These are phyloP conservation scores for Colletotrichum limetticola DNA, from an alignment of 2,329 filamentous ascomycete species.

Conservation along the genomic window DNA sequence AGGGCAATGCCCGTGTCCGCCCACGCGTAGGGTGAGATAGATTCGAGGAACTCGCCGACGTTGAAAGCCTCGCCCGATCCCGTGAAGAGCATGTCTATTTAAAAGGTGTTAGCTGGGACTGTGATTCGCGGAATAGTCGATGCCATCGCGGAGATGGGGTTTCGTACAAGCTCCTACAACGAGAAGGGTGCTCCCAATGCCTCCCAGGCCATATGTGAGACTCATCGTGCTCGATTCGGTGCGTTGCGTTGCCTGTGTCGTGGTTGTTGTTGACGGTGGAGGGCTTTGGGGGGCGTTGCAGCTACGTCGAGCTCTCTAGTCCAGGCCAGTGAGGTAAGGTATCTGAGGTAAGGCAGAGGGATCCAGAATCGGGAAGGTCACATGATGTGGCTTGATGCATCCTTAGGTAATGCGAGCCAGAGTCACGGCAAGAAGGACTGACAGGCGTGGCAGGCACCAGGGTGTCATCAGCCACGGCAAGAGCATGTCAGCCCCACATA, in stretches of 20 bases:
- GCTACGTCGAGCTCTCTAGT: slow-evolving; percentile 35
- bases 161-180: slow-evolving; percentile 83
- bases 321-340: slow-evolving; percentile 28
- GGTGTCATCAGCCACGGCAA: slow-evolving; percentile 5
- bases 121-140: slow-evolving; percentile 8
- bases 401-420: slow-evolving; percentile 15
- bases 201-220: slow-evolving; percentile 76
- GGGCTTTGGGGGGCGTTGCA: slow-evolving; percentile 29
- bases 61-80: slow-evolving; percentile 97
- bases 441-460: not conserved
- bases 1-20: slow-evolving; percentile 89
- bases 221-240: slow-evolving; percentile 66
- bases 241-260: slow-evolving; percentile 35
- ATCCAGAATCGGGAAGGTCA: slow-evolving; percentile 46
- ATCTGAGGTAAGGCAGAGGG: slow-evolving; percentile 26
- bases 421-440: not conserved
- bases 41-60: slow-evolving; percentile 94
- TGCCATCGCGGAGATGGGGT: slow-evolving; percentile 22
- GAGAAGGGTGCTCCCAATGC: slow-evolving; percentile 73
- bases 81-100: slow-evolving; percentile 96
- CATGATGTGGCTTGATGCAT: slow-evolving; percentile 43
- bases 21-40: slow-evolving; percentile 94
- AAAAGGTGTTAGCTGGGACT: slow-evolving; percentile 34
- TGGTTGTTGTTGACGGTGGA: slow-evolving; percentile 28
- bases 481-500: slow-evolving; percentile 17